These are phyloP conservation scores for Phytophthora nicotianae DNA, from an alignment of 352 stramenopile species.

Conservation along the genomic window DNA sequence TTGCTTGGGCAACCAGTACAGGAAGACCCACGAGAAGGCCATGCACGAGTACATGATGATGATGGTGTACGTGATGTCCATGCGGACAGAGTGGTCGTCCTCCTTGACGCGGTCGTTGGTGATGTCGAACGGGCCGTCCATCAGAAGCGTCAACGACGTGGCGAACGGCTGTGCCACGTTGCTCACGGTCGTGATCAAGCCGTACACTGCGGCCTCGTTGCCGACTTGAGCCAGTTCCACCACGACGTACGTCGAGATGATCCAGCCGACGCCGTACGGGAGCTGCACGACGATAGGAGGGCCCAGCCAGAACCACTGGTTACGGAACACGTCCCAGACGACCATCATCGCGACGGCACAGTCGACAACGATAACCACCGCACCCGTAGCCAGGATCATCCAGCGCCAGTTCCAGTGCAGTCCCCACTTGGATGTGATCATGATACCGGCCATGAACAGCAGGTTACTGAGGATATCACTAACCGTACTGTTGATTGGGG, in stretches of 20 bases:
- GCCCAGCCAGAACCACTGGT: constrained; percentile 27
- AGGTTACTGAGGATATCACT: constrained; percentile 40
- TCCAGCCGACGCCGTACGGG: constrained; percentile 27
- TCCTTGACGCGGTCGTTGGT: constrained; percentile 17
- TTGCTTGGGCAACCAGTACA: constrained; percentile 22
- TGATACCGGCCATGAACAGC: constrained; percentile 39
- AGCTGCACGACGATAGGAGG: constrained; percentile 27
- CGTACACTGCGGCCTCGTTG: constrained; percentile 25
- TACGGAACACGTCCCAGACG: constrained; percentile 27
- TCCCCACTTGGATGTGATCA: constrained; percentile 41
- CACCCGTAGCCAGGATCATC: constrained; percentile 20
- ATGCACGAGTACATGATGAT: constrained; percentile 29
- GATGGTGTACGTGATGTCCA: constrained; percentile 26
- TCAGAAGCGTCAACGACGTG: constrained; percentile 18
- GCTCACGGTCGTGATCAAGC: constrained; percentile 23
- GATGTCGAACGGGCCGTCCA: constrained; percentile 22
- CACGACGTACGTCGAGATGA: constrained; percentile 25
- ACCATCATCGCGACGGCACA: constrained; percentile 19
- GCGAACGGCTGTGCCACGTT: constrained; percentile 18
- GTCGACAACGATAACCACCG: constrained; percentile 13
- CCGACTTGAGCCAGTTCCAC: constrained; percentile 21
- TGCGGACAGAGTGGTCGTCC: constrained; percentile 23
- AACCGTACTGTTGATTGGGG: constrained; percentile 35
- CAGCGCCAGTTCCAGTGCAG: constrained; percentile 32
- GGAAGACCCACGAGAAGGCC: constrained; percentile 21